These are phyloP conservation scores for Lophiostoma macrostomum DNA, from an alignment of 495 filamentous ascomycete species.

Conservation along the genomic window DNA sequence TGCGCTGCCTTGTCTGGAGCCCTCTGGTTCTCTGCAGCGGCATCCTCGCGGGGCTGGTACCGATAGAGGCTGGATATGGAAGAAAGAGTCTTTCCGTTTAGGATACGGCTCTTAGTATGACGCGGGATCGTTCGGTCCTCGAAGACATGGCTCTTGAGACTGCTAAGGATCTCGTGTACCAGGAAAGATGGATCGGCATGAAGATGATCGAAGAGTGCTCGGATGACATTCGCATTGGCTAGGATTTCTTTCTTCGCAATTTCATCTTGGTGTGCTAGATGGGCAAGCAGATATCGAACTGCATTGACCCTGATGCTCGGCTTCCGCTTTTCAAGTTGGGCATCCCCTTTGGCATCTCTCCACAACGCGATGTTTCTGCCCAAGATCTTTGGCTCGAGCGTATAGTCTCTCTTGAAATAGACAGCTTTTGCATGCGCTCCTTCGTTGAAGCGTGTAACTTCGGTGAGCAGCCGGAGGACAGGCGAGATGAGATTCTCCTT, in stretches of 20 bases:
- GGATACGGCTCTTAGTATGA: conserved; percentile 66
- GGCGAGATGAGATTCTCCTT: conserved; percentile 86
- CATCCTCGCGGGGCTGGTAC: conserved; percentile 42
- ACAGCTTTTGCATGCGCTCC: conserved; percentile 68
- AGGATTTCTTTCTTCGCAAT: conserved; percentile 73
- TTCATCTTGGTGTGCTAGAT: conserved; percentile 66
- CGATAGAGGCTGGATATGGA: conserved; percentile 67
- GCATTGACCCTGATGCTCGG: conserved; percentile 76
- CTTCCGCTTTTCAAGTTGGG: conserved; percentile 43
- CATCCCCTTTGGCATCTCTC: conserved; percentile 34
- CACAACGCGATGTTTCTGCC: conserved; percentile 57
- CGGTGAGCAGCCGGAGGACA: conserved; percentile 72
- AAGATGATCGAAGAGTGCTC: conserved; percentile 54
- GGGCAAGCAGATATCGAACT: conserved; percentile 68
- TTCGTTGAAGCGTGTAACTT: conserved; percentile 76
- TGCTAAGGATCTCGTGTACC: conserved; percentile 63
- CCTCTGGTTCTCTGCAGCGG: conserved; percentile 40
- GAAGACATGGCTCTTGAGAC: conserved; percentile 62
- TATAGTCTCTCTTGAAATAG: conserved; percentile 65
- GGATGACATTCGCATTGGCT: conserved; percentile 64
- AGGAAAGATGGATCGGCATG: conserved; percentile 69
- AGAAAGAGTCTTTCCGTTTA: conserved; percentile 67
- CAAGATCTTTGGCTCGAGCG: conserved; percentile 62
- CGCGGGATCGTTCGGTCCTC: conserved; percentile 66
- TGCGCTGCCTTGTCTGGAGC: conserved; percentile 61